Conservation (phyloP, 345 rosid species). For the Gossypium sturtianum region DNA sequence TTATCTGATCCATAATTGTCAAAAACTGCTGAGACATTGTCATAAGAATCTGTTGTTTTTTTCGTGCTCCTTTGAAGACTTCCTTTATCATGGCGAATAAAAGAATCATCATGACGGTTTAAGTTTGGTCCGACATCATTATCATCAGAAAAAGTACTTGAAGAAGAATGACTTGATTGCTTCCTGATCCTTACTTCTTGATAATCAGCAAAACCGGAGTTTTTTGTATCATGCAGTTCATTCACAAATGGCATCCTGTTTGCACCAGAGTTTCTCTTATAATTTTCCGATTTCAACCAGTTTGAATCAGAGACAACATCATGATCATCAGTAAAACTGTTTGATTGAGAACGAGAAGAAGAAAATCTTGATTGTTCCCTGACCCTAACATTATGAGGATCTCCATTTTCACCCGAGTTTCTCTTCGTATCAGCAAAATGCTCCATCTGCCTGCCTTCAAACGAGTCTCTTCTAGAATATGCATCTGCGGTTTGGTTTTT, state of each 20-base stretch:
- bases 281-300: conserved; percentile 12
- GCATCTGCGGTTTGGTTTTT: conserved; percentile 26
- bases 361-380: conserved; percentile 36
- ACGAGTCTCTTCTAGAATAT: conserved; percentile 41
- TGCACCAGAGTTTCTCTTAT: conserved; percentile 27
- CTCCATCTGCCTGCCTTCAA: conserved; percentile 24
- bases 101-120: conserved; percentile 33
- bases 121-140: conserved; percentile 23
- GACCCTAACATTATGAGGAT: conserved; percentile 22
- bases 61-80: conserved; percentile 28
- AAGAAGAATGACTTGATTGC: conserved; percentile 35
- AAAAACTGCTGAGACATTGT: conserved; percentile 41
- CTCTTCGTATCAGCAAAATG: conserved; percentile 28
- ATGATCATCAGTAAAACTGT: conserved; percentile 29
- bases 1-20: conserved; percentile 64
- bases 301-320: conserved; percentile 26
- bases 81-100: conserved; percentile 33
- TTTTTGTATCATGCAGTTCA: conserved; percentile 16
- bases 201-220: conserved; percentile 17
- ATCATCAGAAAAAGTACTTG: conserved; percentile 32
- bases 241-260: conserved; percentile 24
- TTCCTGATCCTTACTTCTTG: conserved; percentile 27
- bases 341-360: conserved; percentile 39
- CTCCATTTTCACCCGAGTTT: conserved; percentile 32
- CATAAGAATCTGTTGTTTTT: conserved; percentile 24